Conservation (phyloP, 1,284 basidiomycete genomes). For the Fomitopsis schrenkii region DNA sequence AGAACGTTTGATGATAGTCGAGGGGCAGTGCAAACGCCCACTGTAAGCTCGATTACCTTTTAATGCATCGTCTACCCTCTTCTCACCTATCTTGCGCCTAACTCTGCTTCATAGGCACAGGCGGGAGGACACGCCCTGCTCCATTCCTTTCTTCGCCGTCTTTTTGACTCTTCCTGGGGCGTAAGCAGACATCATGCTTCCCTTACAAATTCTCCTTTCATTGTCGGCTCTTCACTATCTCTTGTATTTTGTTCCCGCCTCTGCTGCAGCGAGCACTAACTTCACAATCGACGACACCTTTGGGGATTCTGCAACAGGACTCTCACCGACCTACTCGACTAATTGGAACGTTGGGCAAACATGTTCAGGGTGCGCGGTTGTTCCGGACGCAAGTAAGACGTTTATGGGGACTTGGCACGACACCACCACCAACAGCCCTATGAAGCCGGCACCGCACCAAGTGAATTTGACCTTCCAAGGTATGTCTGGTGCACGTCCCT, state of each 20-base stretch:
- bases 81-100: too few relatives aligned
- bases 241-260: not conserved
- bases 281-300: not conserved
- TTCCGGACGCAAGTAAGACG: not conserved
- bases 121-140: not conserved
- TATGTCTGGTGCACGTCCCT: not conserved
- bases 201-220: not conserved
- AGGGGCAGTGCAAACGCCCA: too few relatives aligned
- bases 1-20: too few relatives aligned
- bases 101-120: too few relatives aligned
- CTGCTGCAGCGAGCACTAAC: not conserved
- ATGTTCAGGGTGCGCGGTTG: not conserved
- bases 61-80: too few relatives aligned
- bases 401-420: not conserved
- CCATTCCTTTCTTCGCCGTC: not conserved
- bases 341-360: not conserved
- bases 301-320: not conserved
- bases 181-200: not conserved
- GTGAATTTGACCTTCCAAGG: not conserved
- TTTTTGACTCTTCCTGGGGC: too few relatives aligned
- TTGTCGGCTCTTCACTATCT: not conserved
- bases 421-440: not conserved
- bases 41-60: too few relatives aligned
- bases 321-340: not conserved
- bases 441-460: not conserved